phyloP scores from a whole-genome alignment of 257 asterid species.

The Solanum arcanum region DNA sequence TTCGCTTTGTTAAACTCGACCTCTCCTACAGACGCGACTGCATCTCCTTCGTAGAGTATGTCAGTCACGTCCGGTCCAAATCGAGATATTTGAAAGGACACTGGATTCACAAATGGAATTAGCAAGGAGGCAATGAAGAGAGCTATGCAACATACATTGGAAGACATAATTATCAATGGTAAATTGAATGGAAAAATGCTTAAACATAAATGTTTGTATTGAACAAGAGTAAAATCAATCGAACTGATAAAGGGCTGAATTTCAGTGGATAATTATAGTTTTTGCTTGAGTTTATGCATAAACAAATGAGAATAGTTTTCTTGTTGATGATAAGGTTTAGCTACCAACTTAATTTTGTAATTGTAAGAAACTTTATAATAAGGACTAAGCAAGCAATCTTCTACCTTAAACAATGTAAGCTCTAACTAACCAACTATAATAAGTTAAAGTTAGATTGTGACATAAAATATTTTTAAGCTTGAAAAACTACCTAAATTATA shows the following conservation, averaged over 20 bases:
- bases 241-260: neutral
- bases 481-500: neutral
- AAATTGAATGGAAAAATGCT: neutral
- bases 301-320: neutral
- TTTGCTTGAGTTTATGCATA: neutral
- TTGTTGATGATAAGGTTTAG: neutral
- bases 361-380: neutral
- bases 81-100: constrained; percentile 2
- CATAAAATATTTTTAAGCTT: neutral
- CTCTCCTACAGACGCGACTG: constrained; percentile 4
- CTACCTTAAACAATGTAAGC: neutral
- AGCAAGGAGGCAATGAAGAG: neutral
- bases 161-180: neutral
- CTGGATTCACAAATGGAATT: neutral
- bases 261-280: neutral
- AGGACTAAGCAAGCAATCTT: neutral
- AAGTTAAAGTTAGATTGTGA: neutral
- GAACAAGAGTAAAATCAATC: neutral
- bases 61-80: constrained; percentile 7
- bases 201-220: neutral
- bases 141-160: neutral
- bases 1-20: neutral
- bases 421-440: neutral
- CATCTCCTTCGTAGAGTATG: constrained; percentile 21
- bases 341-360: neutral